phyloP scores from a whole-genome alignment of 1,139 yeast genomes.

The Yamadazyma diospyri region DNA sequence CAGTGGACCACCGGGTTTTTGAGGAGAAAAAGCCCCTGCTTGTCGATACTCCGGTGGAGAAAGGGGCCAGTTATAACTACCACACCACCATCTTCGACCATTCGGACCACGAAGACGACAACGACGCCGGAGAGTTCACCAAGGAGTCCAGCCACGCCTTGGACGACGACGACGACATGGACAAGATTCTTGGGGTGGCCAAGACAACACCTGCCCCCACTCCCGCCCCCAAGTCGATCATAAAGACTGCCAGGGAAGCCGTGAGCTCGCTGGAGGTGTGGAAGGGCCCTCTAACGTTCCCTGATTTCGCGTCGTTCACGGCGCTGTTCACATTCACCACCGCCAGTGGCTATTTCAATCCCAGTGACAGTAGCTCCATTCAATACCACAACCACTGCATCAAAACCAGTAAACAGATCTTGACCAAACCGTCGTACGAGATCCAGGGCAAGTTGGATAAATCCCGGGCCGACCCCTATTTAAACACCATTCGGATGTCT shows the following conservation, averaged over 20 bases:
- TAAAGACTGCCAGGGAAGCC: not conserved
- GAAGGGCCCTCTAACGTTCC: conserved; percentile 56
- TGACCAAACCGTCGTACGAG: conserved; percentile 31
- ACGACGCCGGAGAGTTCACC: conserved; percentile 7
- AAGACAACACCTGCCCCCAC: conserved; percentile 1
- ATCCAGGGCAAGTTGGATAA: conserved; percentile 65
- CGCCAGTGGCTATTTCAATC: conserved; percentile 24
- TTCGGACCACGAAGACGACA: conserved; percentile 10
- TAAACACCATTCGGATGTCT: conserved; percentile 44
- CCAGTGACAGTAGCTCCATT: conserved; percentile 24
- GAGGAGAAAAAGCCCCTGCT: conserved; percentile 9
- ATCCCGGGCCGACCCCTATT: conserved; percentile 52
- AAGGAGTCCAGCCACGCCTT: conserved; percentile 7
- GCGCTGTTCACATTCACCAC: conserved; percentile 44
- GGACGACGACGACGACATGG: conserved; percentile 23
- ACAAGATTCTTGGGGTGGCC: conserved; percentile 10
- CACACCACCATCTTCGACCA: conserved; percentile 14
- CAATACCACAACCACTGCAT: conserved; percentile 23
- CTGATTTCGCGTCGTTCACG: conserved; percentile 49
- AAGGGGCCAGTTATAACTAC: conserved; percentile 4
- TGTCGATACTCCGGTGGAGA: not conserved
- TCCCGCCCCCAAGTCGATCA: conserved; percentile 5
- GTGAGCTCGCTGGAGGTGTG: conserved; percentile 29
- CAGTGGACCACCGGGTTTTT: conserved; percentile 43
- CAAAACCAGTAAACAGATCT: conserved; percentile 30